These are phyloP conservation scores for Erodium maritimum DNA, from an alignment of 345 rosid species.

Conservation along the genomic window DNA sequence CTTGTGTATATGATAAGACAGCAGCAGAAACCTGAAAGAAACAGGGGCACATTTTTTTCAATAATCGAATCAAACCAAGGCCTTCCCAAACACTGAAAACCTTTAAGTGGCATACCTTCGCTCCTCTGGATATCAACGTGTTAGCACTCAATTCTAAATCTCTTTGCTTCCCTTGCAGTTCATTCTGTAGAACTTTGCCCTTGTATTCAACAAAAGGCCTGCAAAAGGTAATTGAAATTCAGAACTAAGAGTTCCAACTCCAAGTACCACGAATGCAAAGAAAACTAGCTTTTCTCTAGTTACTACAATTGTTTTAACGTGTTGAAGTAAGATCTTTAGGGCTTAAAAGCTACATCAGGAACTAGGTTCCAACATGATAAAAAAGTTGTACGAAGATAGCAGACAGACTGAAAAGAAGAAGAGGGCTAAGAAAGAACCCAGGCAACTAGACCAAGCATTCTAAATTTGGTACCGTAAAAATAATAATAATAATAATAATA, in stretches of 20 bases:
- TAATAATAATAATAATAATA: too few relatives aligned
- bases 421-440: not conserved
- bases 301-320: not conserved
- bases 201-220: conserved; percentile 83
- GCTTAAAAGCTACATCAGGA: not conserved
- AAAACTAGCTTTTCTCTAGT: not conserved
- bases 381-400: not conserved
- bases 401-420: not conserved
- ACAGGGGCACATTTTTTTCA: not conserved
- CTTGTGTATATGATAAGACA: conserved; percentile 53
- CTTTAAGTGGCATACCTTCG: conserved; percentile 27
- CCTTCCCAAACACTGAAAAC: not conserved
- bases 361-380: not conserved
- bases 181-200: conserved; percentile 44
- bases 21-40: conserved; percentile 39
- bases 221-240: conserved; percentile 12
- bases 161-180: conserved; percentile 39
- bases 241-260: not conserved
- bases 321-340: not conserved
- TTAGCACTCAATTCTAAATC: conserved; percentile 60
- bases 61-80: not conserved
- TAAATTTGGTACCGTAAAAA: too few relatives aligned
- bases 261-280: not conserved
- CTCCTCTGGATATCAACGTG: conserved; percentile 54
- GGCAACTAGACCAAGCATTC: not conserved